Conservation (phyloP, 768 basidiomycete genomes). For the Hygrocybe punicea region DNA sequence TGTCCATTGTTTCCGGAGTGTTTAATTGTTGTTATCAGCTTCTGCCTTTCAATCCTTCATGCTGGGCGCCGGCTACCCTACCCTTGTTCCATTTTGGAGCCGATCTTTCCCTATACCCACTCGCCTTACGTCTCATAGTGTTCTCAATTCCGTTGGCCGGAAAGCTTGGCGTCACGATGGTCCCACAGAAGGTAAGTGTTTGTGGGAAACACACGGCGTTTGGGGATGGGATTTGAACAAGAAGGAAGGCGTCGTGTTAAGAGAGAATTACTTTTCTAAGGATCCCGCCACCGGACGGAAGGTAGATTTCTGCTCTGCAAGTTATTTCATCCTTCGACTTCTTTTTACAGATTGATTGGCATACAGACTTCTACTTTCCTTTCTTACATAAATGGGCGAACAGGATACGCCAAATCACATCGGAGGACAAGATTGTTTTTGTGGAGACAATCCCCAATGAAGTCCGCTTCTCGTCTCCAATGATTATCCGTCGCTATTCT, state of each 20-base stretch:
- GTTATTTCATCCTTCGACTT: too few species aligned
- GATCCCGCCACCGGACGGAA: constrained; percentile 61
- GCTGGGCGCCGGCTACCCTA: constrained; percentile 86
- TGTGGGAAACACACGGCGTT: constrained; percentile 91
- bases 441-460: constrained; percentile 93
- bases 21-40: constrained; percentile 40
- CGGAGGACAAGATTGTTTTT: constrained; percentile 61
- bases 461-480: constrained; percentile 37
- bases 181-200: constrained; percentile 65
- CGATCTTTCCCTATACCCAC: constrained; percentile 91
- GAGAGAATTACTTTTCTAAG: constrained; percentile 80
- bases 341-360: constrained; percentile 71
- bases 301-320: constrained; percentile 36
- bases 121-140: constrained; percentile 49
- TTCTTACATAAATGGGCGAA: constrained; percentile 67
- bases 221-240: constrained; percentile 82
- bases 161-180: constrained; percentile 74
- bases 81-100: constrained; percentile 71
- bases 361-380: constrained; percentile 80
- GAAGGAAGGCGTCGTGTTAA: constrained; percentile 66
- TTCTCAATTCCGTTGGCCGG: constrained; percentile 57
- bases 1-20: neutral
- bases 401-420: constrained; percentile 48
- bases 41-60: constrained; percentile 86
- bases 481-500: constrained; percentile 5